These are phyloP conservation scores for Venturia oleaginea DNA, from an alignment of 2,329 filamentous ascomycete genomes.

Conservation along the genomic window DNA sequence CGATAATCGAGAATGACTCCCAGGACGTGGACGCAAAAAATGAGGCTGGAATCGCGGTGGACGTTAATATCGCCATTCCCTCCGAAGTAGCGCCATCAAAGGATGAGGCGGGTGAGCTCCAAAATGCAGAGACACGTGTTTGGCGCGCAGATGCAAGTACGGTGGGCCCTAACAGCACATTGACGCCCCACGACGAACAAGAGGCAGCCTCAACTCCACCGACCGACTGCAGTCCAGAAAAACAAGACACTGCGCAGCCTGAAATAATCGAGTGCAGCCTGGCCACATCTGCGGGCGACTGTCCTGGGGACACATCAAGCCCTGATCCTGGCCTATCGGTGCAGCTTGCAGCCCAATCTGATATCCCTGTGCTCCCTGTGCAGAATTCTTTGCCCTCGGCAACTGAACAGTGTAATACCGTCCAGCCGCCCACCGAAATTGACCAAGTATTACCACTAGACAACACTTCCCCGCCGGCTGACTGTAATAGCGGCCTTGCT, in stretches of 20 bases:
- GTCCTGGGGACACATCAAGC: not conserved
- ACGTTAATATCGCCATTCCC: not conserved
- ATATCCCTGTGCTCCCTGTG: not conserved
- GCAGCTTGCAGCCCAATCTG: not conserved
- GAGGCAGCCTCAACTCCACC: not conserved
- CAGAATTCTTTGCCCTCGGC: not conserved
- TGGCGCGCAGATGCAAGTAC: not conserved
- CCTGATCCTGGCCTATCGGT: not conserved
- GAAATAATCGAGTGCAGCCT: not conserved
- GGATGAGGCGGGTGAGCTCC: not conserved
- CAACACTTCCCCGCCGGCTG: not conserved
- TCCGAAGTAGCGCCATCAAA: not conserved
- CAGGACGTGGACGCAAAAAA: not conserved
- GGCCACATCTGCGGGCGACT: not conserved
- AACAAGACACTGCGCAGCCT: not conserved
- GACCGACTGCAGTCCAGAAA: too few relatives aligned
- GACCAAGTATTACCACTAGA: not conserved
- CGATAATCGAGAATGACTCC: not conserved
- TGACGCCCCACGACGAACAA: not conserved
- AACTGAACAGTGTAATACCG: not conserved
- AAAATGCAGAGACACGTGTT: slow-evolving; percentile 1
- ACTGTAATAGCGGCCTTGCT: not conserved
- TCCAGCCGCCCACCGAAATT: not conserved
- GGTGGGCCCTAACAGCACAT: slow-evolving; percentile 1
- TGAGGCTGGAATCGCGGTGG: not conserved